Conservation (phyloP, 2,329 filamentous ascomycete genomes). For the Fusarium anthophilum region DNA sequence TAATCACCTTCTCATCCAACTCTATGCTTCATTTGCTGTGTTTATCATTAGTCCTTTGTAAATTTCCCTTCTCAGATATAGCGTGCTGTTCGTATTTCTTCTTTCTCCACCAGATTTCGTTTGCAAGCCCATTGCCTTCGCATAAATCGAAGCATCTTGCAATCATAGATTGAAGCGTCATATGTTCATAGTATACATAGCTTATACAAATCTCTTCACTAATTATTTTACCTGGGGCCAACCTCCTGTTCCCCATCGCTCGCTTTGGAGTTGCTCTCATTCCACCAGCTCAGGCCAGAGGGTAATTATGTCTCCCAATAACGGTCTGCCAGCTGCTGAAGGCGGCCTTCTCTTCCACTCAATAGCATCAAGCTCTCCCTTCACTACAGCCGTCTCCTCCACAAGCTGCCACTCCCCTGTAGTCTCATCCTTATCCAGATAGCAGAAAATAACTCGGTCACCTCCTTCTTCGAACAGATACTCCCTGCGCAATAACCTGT, state of each 20-base stretch:
- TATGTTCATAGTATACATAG: too few species aligned
- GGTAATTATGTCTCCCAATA: conserved; percentile 22
- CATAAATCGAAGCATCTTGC: not conserved
- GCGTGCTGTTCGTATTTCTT: not conserved
- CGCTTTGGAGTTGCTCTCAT: not conserved
- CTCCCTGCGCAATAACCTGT: conserved; percentile 46
- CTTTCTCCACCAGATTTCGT: not conserved
- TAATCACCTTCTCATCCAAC: too few species aligned
- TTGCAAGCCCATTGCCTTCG: not conserved
- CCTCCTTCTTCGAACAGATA: conserved; percentile 49
- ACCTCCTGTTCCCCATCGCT: too few species aligned
- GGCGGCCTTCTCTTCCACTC: conserved; percentile 30
- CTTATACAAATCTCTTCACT: not conserved
- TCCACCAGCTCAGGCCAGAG: conserved; percentile 11
- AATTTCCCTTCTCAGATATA: not conserved
- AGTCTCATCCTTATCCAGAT: conserved; percentile 35
- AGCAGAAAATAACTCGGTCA: conserved; percentile 45
- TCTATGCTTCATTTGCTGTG: accelerated
- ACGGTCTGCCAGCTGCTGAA: conserved; percentile 20
- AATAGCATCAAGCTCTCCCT: conserved; percentile 11
- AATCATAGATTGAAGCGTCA: not conserved
- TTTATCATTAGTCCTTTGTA: not conserved
- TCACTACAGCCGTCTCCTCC: conserved; percentile 29
- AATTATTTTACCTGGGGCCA: not conserved
- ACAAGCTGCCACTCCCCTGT: conserved; percentile 30